Base-by-base conservation (phyloP, 1,139 yeast genomes). In the Pichia norvegensis region DNA sequence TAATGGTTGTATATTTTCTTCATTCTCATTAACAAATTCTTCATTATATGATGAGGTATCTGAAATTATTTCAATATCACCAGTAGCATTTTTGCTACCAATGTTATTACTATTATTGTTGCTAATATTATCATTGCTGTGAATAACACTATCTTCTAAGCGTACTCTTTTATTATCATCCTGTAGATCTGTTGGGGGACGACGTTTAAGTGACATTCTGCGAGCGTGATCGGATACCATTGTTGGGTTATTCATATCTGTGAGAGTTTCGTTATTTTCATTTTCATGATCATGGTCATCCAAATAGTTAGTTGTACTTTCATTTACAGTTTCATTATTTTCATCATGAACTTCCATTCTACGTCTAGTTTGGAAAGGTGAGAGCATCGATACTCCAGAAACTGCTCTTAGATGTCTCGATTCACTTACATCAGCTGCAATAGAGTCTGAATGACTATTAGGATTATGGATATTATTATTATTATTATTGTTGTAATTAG, bases 21-120 rank as follows among this genome's bases (percentile, higher is more conserved):
- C 77, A 43, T 58, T 59, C 19, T 59, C 56, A 38, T 61, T 60
- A 42, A 63, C 62, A 31, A 49, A 46, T 35, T 35, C 37, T 19
- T 19, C 37, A 16, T 35, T 23, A 16, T 35, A 17, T 9, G 20
- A 5, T 4, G 22, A 19, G 10, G 16, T 20, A 20, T 19, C 37
- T 17, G 22, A 19, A 16, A 20, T 3, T 20, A 19, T 5, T 35
- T 20, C 37, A 19, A 19, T 14, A 10, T 35, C 23, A 13, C 16
- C n/a, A 8, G 20, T 31, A 8, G 19, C 16, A 17, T 31, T 31
- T 3, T 31, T 31, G 14, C 9, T 31, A 17, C 9, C 9, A 17
- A 16, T 31, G 14, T 17, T 31, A 17, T 16, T 16, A 17, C 14
- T 31, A 17, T 9, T 17, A 8, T 3, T 31, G 9, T 5, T 31